A percentile compares a stretch with the other conserved stretches of the same genome.
phyloP scores from a whole-genome alignment of 129 eudicot species.

The Escallonia herrerae region DNA sequence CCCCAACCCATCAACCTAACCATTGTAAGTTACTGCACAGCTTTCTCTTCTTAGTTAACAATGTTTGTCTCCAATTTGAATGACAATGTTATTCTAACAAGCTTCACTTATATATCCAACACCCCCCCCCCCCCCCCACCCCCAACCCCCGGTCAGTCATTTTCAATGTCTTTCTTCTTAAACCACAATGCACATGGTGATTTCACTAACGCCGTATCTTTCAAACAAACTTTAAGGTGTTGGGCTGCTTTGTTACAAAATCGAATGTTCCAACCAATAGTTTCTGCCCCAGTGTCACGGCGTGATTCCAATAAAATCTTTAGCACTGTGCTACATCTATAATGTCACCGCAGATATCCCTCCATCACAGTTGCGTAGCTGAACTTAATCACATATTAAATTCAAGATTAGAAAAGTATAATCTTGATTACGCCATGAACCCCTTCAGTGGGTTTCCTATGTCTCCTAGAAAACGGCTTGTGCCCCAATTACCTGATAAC shows the following conservation, averaged over 20 bases:
- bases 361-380: slow-evolving; percentile 18
- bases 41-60: neutral
- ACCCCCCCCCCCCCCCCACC: too few relatives aligned
- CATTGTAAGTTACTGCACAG: neutral
- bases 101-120: slow-evolving; percentile 32
- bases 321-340: neutral
- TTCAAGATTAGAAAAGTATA: slow-evolving; percentile 1
- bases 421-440: slow-evolving; percentile 20
- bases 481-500: slow-evolving; percentile 31
- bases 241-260: neutral
- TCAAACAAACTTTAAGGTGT: neutral
- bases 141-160: slow-evolving; percentile 20
- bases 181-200: slow-evolving; percentile 28
- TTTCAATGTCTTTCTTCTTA: slow-evolving; percentile 21
- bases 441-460: slow-evolving; percentile 47
- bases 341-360: slow-evolving; percentile 27
- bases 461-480: slow-evolving; percentile 28
- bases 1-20: slow-evolving; percentile 31
- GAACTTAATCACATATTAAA: slow-evolving; percentile 21
- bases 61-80: slow-evolving; percentile 29
- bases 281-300: neutral
- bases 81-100: slow-evolving; percentile 14
- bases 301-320: too few relatives aligned
- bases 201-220: slow-evolving; percentile 27
- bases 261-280: neutral